Base-by-base conservation (phyloP, 106 monocot genomes). In the Triglochin maritima region DNA sequence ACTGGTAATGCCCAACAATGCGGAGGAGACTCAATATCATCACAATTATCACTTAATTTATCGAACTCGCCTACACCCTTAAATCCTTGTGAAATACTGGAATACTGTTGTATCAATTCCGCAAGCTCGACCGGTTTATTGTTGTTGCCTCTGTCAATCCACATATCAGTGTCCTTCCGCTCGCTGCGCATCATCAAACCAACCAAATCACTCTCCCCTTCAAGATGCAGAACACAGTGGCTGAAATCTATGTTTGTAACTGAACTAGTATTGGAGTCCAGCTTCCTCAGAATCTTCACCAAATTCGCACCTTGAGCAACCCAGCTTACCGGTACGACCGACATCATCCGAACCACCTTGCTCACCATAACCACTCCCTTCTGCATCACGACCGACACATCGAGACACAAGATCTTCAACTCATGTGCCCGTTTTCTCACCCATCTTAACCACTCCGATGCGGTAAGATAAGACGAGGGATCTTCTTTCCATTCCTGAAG, bases 1-100 rank as follows among this genome's bases (percentile, higher is more conserved):
- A 76, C 5, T 8, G 69, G 76, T 5, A 76, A 14, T 14, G 61
- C 68, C 76, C 76, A 76, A 17, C 69, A 76, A 56, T 57, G 53
- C 1, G 49, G 52, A n/a, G n/a, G 44, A 29, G 46, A 13, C 7
- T 51, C 69, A 6, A 55, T 3, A 15, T 16, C 14, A 3, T 64
- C 13, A 2, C 5, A 9, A 3, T 6, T 3, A 52, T 50, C 13
- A 5, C n/a, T 12, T 4, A 51, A 11, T 6, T 3, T 50, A 6
- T 66, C 60, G 17, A 74, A 67, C 17, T 3, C 54, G n/a, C 48
- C 8, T 6, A 69, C 61, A 53, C 60, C 60, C 2, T 0, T 29
- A 5, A 76, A 69, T 7, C 76, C 76, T 17, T 63, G 45, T 0
- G 0, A 7, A 3, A 9, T 5, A 6, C n/a, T 69, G 0, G 53